phyloP scores from a whole-genome alignment of 1,284 basidiomycete species.

The Marasmius fiardii region DNA sequence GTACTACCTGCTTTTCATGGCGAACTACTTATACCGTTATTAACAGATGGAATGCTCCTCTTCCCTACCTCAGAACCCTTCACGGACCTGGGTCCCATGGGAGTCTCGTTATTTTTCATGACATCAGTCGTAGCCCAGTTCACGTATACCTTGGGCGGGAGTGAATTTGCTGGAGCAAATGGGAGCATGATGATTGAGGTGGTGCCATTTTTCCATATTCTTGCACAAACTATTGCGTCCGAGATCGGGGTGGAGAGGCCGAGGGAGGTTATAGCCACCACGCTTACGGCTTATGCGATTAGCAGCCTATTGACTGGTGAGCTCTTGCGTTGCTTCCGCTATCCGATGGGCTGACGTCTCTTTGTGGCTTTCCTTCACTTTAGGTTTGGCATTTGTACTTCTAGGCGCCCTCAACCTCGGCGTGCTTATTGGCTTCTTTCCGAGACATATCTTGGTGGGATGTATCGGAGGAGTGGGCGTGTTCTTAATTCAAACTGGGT shows the following conservation, averaged over 20 bases:
- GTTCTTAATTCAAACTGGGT: slow-evolving; percentile 90
- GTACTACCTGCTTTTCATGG: too few relatives aligned
- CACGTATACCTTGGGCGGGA: slow-evolving; percentile 84
- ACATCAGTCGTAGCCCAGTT: slow-evolving; percentile 73
- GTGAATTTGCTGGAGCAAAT: slow-evolving; percentile 86
- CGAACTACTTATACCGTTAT: too few relatives aligned
- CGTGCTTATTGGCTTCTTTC: slow-evolving; percentile 92
- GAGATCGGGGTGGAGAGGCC: slow-evolving; percentile 74
- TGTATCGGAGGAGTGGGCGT: slow-evolving; percentile 97
- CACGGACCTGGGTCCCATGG: slow-evolving; percentile 79
- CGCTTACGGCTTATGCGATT: slow-evolving; percentile 86
- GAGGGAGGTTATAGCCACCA: slow-evolving; percentile 82
- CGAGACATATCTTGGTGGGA: slow-evolving; percentile 91
- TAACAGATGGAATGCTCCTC: slow-evolving; percentile 58
- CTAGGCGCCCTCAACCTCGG: slow-evolving; percentile 87
- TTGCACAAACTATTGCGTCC: slow-evolving; percentile 68
- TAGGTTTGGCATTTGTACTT: slow-evolving; percentile 80
- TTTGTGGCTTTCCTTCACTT: not conserved
- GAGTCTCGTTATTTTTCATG: slow-evolving; percentile 78
- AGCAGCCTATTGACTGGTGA: slow-evolving; percentile 89
- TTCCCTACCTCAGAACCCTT: slow-evolving; percentile 41
- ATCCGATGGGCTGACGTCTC: not conserved
- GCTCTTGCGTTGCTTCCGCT: slow-evolving; percentile 16
- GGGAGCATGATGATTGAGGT: slow-evolving; percentile 99
- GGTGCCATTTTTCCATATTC: slow-evolving; percentile 35